Evolutionary conservation across 192 early-diverging fungal species (phyloP).

Genomic region (Coemansia sp.): DNA sequence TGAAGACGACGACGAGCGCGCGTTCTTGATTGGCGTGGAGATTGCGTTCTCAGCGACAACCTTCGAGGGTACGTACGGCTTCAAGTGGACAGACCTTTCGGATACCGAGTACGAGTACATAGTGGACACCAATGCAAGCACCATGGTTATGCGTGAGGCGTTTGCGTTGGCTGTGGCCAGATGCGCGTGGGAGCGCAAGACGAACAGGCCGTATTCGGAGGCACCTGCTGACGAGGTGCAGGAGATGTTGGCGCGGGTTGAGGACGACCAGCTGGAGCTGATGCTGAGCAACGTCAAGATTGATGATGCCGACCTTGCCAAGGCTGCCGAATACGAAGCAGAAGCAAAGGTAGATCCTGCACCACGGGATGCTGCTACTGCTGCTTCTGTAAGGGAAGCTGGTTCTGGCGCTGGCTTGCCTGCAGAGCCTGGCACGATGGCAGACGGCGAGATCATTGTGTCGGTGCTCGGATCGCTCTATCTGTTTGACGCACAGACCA

Average conservation of each 20-base stretch:
- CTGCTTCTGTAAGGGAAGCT: background rate
- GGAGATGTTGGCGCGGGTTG: conserved; percentile 29
- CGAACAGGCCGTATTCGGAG: conserved; percentile 23
- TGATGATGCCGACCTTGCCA: conserved; percentile 25
- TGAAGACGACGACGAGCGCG: conserved; percentile 64
- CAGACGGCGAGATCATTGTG: conserved; percentile 55
- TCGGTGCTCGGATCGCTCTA: conserved; percentile 62
- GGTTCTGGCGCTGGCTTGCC: conserved; percentile 14
- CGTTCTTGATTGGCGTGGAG: conserved; percentile 68
- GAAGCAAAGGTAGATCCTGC: background rate
- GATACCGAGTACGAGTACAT: conserved; percentile 33
- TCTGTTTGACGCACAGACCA: conserved; percentile 63
- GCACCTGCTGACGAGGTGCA: conserved; percentile 30
- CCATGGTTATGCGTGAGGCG: conserved; percentile 22
- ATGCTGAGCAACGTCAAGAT: conserved; percentile 41
- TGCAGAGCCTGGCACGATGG: conserved; percentile 28
- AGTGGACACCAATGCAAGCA: conserved; percentile 15
- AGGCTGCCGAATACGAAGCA: conserved; percentile 5
- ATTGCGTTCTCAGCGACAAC: conserved; percentile 27
- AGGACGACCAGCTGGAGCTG: conserved; percentile 40
- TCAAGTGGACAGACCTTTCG: conserved; percentile 33
- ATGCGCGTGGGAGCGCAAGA: conserved; percentile 50
- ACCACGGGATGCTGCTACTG: background rate
- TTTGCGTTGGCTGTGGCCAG: conserved; percentile 44
- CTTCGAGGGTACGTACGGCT: conserved; percentile 33